Conservation (phyloP, 192 early-diverging fungal genomes). For the Gryganskiella cystojenkinii region DNA sequence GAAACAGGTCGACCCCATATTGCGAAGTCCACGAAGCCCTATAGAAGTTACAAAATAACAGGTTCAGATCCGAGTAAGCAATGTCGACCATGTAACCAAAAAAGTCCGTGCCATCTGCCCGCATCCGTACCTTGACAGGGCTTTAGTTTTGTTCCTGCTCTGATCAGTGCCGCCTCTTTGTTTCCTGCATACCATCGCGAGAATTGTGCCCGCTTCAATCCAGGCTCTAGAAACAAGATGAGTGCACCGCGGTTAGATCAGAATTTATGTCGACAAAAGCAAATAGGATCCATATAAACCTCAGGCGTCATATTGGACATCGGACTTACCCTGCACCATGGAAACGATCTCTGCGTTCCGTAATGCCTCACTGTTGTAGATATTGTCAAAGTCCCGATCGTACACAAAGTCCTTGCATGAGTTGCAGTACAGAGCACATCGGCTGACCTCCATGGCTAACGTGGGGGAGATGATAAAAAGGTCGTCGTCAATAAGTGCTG, state of each 20-base stretch:
- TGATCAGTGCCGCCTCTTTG: slow-evolving; percentile 65
- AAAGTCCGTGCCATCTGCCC: slow-evolving; percentile 43
- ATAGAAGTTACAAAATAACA: slow-evolving; percentile 8
- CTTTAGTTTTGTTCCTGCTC: slow-evolving; percentile 52
- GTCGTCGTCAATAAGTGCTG: too few species aligned
- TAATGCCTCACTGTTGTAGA: slow-evolving; percentile 26
- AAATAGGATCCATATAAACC: neutral
- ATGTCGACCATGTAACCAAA: slow-evolving; percentile 49
- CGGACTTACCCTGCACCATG: slow-evolving; percentile 45
- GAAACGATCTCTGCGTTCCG: slow-evolving; percentile 37
- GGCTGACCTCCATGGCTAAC: slow-evolving; percentile 81
- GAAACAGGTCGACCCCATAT: slow-evolving; percentile 96
- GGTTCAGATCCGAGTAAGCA: slow-evolving; percentile 7
- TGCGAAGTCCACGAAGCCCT: slow-evolving; percentile 88
- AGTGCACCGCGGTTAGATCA: slow-evolving; percentile 12
- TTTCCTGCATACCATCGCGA: slow-evolving; percentile 67
- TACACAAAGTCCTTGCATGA: slow-evolving; percentile 89
- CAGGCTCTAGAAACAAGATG: slow-evolving; percentile 52
- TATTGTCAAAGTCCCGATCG: slow-evolving; percentile 76
- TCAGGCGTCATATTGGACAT: too few species aligned
- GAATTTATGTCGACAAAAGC: slow-evolving; percentile 47
- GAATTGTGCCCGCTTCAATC: slow-evolving; percentile 56
- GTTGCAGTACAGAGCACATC: slow-evolving; percentile 74
- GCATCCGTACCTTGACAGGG: slow-evolving; percentile 61
- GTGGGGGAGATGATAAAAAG: neutral